Base-by-base conservation (phyloP, 768 basidiomycete species). In the Polyporus arcularius region DNA sequence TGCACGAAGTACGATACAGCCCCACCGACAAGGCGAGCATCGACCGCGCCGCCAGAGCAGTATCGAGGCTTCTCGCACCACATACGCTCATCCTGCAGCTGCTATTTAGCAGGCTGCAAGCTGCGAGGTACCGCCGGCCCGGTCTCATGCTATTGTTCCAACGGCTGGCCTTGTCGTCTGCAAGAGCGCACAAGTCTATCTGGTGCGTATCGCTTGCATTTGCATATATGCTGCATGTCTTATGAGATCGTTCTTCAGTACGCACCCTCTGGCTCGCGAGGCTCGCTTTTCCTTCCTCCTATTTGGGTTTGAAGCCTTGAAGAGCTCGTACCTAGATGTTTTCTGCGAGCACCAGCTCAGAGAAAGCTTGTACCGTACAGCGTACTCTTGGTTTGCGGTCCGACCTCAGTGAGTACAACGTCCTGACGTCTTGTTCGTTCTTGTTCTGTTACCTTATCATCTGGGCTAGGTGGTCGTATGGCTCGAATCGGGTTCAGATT, bases 381-480 rank as follows among this genome's bases (percentile, higher is more conserved):
- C 94, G 2, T 92, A 93, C 66, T 83, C 87, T 4, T 98, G 96
- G 97, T 99, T 98, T 75, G 78, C 89, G n/a, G 84, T 89, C 50
- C 83, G 90, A n/a, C 90, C 95, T 9, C 94, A 94, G 96, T 97
- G 73, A 74, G 92, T 63, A 6, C 10, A 50, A 8, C 35, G 38
- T 42, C 40, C 3, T 68, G 15, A 15, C 53, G 21, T 26, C 21
- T 26, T 54, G 40, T 11, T 16, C 14, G n/a, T 26, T 10, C 6
- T 16, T 4, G 35, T 28, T 15, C 3, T 46, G 3, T 30, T 6
- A 26, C 21, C 40, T 49, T 4, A 39, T 10, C 48, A 48, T 11
- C 30, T 11, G 11, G 31, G 15, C 1, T 67, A 98, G 96, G 67
- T 98, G 96, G 96, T 89, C 96, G 4, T 97, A 88, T 71, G 97